Base-by-base conservation (phyloP, 805 yeast species). In the Pachysolen tannophilus region DNA sequence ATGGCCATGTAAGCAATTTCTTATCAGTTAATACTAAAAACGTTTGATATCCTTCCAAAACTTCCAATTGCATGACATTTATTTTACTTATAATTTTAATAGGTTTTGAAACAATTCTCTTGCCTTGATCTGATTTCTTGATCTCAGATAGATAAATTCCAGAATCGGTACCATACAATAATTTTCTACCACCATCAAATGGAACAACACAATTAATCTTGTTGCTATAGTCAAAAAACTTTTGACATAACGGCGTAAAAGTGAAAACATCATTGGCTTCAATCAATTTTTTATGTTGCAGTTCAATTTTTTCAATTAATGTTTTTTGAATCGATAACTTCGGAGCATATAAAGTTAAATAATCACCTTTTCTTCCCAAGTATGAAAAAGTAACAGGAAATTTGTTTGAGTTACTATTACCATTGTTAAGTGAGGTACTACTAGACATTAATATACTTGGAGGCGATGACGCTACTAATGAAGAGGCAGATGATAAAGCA, bases 141-240 rank as follows among this genome's bases (percentile, higher is more conserved):
- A 79, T 73, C 29, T 86, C 86, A 30, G 92, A 76, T 30, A 86
- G 74, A 66, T 82, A 92, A 3, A 92, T 78, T 5, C 98, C 97
- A 1, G 81, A 70, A 52, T 86, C 95, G 0, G 97, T 87, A 28
- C 97, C 97, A 50, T 84, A 88, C 24, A 92, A 56, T 44, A 88
- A 61, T 52, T 88, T 84, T 44, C 94, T 73, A 15, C 97, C 97
- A 35, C 96, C 96, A 52, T 92, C 95, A 55, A 84, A 82, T 23
- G 96, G 94, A 26, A 83, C 87, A 20, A 87, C 90, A 63, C 97
- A 87, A 52, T 85, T 87, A 47, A 90, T 83, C 41, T 82, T 74
- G 51, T 88, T 77, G 15, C 67, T 68, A 32, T 78, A 75, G 44
- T 77, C 86, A 56, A 88, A 88, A 49, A 76, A 75, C 41, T 82